These are phyloP conservation scores for Gossypium schwendimanii DNA, from an alignment of 441 rosid genomes.

Conservation along the genomic window DNA sequence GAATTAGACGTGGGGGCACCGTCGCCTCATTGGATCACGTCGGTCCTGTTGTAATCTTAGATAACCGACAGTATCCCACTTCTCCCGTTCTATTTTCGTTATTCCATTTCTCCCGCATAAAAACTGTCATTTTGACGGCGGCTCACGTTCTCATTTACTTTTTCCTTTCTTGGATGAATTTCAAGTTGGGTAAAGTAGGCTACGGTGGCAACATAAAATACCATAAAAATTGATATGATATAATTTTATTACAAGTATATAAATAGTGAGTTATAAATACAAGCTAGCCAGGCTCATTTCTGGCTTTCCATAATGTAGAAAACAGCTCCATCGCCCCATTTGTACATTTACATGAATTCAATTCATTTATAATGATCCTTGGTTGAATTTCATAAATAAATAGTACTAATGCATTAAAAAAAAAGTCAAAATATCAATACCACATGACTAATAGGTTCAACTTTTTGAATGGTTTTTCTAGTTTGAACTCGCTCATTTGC, in stretches of 20 bases:
- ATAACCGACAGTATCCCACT: slow-evolving; percentile 15
- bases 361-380: neutral
- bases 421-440: neutral
- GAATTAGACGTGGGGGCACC: neutral
- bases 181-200: neutral
- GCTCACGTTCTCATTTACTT: neutral
- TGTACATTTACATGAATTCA: neutral
- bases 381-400: neutral
- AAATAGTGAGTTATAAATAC: neutral
- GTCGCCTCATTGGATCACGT: slow-evolving; percentile 16
- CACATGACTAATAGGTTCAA: too few species aligned
- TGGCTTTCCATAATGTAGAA: neutral
- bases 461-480: too few species aligned
- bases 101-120: neutral
- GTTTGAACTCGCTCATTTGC: too few species aligned
- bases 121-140: slow-evolving; percentile 14
- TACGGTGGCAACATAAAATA: neutral
- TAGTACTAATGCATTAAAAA: neutral
- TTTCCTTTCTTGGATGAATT: neutral
- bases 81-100: neutral
- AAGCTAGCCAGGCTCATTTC: neutral
- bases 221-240: neutral
- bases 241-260: neutral
- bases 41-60: neutral
- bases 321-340: neutral